Evolutionary conservation across 1,139 yeast species (phyloP), one percentile per base, ranked within the genome.

Genomic region (Zygosaccharomyces pseudobailii): DNA sequence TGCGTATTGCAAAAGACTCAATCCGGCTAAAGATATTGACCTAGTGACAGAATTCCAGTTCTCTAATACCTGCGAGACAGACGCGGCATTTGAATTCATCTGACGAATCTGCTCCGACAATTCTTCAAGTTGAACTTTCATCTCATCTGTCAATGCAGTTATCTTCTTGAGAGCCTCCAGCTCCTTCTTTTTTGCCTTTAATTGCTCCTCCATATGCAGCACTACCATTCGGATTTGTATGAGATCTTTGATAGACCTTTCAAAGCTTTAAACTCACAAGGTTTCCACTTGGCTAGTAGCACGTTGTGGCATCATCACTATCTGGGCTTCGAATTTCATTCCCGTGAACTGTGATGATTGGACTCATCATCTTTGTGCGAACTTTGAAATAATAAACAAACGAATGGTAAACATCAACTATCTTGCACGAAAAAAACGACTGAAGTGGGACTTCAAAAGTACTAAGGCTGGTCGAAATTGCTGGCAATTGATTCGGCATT

Each of bases 41-140:
- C 57, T 54, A 23, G 59, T 51, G 6, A 65, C 58, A 1, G 64
- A 57, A 38, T 62, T 59, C 68, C 68, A 65, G 35, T 62, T 59
- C 10, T 49, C 43, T 60, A 62, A 55, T 1, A 65, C 57, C 17
- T 56, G 51, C 4, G 59, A 53, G 5, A 63, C 66, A 10, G 52
- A 45, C 17, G 49, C 56, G 1, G 65, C 65, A 43, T 62, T 62
- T 2, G 52, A 46, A 33, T 61, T 57, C 51, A 63, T 57, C 39
- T 56, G 55, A 10, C 45, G 37, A 19, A 63, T 61, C 38, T 60
- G 60, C 20, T 44, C 52, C 9, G 62, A 55, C 47, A 65, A 46
- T 28, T 50, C 56, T 36, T 56, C 62, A 36, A 64, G 47, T 40
- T 63, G 65, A 3, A 36, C 10, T 39, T 60, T 62, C 56, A 62